Base-by-base conservation (phyloP, 495 filamentous ascomycete species). In the Hypoxylon subgilvum region DNA sequence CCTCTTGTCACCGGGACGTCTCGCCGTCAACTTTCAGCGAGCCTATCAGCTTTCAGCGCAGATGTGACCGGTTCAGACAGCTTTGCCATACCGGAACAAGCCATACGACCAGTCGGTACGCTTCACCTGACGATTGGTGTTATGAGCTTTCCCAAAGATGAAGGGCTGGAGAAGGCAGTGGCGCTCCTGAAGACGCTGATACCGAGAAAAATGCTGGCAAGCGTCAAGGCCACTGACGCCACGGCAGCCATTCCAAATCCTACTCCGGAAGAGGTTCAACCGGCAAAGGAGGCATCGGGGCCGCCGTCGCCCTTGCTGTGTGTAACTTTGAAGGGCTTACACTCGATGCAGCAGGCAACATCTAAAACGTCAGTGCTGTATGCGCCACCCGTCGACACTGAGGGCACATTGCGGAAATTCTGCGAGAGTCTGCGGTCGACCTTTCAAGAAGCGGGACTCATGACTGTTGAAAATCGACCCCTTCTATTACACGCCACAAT, bases 51-150 rank as follows among this genome's bases (percentile, higher is more conserved):
- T 14, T 94, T 96, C 68, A 79, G 76, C 42, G 65, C 78, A 7
- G 81, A 86, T 28, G 75, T 88, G 30, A 69, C 73, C 8, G 66
- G 54, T 39, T 54, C 69, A 22, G 38, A 63, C 19, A 69, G 71
- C 46, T 74, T 71, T 62, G 69, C 66, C 38, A 62, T 72, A 27
- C 84, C 86, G 0, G 68, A 78, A 34, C 79, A 79, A 51, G 88
- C 91, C 3, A 69, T 96, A 30, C 76, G 93, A 16, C 92, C 93
- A 0, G 58, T 92, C 3, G 90, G 88, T 2, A 91, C 90, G 0
- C 72, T 96, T 21, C 93, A 96, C 71, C 74, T 96, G 2, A 96
- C 93, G 1, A 71, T 96, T 5, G 92, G 91, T 1, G 90, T 96
- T 2, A 91, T 97, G 87, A 89, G 84, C 53, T 82, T 96, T 7